Evolutionary conservation across 371 early-diverging fungal genomes (phyloP), one percentile per base, ranked within the genome.

Genomic region (Mortierella sp.): DNA sequence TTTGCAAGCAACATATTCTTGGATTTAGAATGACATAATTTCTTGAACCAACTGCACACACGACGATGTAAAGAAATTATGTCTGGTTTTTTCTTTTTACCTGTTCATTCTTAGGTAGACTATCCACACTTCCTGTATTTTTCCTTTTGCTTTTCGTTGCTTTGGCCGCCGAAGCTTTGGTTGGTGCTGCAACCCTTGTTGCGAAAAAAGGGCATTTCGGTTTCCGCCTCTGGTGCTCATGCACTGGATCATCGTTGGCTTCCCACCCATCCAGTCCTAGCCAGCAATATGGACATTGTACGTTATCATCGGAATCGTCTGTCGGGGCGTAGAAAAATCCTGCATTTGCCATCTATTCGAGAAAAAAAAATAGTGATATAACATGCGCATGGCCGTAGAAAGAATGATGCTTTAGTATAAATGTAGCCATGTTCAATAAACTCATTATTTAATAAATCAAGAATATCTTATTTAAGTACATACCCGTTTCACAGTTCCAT

Each of bases 241-340:
- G 72, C 57, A 74, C 67, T 19, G 87, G 87, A 48, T 86, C 87
- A 66, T 87, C 87, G n/a, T 65, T 40, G 11, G 74, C 50, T 50
- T 86, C 86, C 87, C 87, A 87, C 16, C 87, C 85, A 52, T 86
- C 87, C 59, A 87, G 67, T 15, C 77, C 70, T 33, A 84, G 40
- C 0, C 61, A 48, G 50, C 87, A 87, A 72, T 86, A 85, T 24
- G 82, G 72, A 59, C 87, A 87, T 24, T 72, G 66, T 3, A 70
- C 85, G 53, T 71, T 82, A 62, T 87, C 87, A 1, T 43, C 16
- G 11, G 83, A 74, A 15, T 73, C 84, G n/a, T 64, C 70, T 4
- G 70, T 47, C 21, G 87, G 87, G 7, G 72, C 63, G 57, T 77
- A 86, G 53, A 83, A 74, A 65, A 86, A 87, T 40, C 87, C 87